phyloP scores from a whole-genome alignment of 2,329 filamentous ascomycete species.

The Fusarium sacchari region DNA sequence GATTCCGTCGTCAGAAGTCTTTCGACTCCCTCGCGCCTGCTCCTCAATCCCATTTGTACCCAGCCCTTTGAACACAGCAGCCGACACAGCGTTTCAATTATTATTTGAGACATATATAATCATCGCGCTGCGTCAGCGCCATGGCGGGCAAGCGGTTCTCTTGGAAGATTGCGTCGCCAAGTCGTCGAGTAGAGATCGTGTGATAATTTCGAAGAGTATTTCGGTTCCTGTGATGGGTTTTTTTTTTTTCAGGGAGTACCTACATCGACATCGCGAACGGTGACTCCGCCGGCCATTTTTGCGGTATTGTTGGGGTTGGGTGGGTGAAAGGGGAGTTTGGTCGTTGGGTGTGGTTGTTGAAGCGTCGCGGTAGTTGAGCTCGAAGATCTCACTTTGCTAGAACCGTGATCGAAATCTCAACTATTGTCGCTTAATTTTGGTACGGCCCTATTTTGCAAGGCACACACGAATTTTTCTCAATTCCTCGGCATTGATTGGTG shows the following conservation, averaged over 20 bases:
- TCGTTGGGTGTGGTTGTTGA: constrained; percentile 48
- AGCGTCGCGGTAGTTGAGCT: constrained; percentile 41
- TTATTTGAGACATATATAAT: constrained; percentile 5
- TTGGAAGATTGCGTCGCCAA: constrained; percentile 45
- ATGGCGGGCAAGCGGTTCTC: constrained; percentile 36
- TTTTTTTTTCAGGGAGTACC: constrained; percentile 54
- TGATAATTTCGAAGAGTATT: background rate
- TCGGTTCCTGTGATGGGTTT: constrained; percentile 13
- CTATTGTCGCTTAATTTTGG: constrained; percentile 56
- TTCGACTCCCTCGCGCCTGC: constrained; percentile 79
- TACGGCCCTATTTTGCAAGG: constrained; percentile 51
- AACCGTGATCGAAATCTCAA: constrained; percentile 46
- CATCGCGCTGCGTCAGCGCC: constrained; percentile 36
- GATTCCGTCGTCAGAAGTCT: constrained; percentile 79
- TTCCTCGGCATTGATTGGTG: constrained; percentile 3
- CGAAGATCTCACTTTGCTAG: constrained; percentile 12
- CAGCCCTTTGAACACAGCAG: constrained; percentile 27
- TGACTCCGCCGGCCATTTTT: constrained; percentile 83
- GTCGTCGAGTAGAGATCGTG: constrained; percentile 40
- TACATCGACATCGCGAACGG: constrained; percentile 88
- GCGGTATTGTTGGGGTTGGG: constrained; percentile 58
- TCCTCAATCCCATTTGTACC: constrained; percentile 55
- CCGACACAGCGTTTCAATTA: constrained; percentile 32
- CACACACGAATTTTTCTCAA: background rate
- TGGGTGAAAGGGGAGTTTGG: constrained; percentile 37